A percentile compares a stretch with the other conserved stretches of the same genome.
phyloP scores from a whole-genome alignment of 768 basidiomycete species.

The Hericium alpestre region DNA sequence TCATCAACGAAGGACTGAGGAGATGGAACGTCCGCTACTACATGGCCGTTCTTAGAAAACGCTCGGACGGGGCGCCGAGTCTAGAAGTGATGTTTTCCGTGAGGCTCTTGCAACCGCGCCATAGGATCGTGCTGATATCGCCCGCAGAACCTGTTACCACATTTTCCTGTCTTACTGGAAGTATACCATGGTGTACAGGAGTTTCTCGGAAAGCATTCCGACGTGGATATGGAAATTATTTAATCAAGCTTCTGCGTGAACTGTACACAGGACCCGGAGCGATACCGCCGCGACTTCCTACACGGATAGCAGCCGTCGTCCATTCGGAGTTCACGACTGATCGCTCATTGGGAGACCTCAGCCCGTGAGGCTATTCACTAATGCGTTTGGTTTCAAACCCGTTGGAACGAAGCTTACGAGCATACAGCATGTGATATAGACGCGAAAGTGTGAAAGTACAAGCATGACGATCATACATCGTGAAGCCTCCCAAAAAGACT shows the following conservation, averaged over 20 bases:
- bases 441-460: background rate
- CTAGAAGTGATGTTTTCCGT: slow-evolving; percentile 49
- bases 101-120: background rate
- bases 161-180: slow-evolving; percentile 45
- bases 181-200: slow-evolving; percentile 56
- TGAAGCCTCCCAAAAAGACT: background rate
- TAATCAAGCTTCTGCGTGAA: no score
- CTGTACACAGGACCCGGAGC: no score
- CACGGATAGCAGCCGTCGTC: no score
- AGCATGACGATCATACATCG: background rate
- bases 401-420: no score
- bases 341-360: no score
- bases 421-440: no score
- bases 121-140: background rate
- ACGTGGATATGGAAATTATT: no score
- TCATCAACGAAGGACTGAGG: slow-evolving; percentile 65
- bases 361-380: no score
- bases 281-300: no score
- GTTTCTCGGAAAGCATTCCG: slow-evolving; percentile 11
- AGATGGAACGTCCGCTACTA: slow-evolving; percentile 70
- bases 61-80: slow-evolving; percentile 18
- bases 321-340: no score
- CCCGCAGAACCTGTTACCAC: slow-evolving; percentile 54
- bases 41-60: slow-evolving; percentile 36
- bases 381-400: no score